Percentiles rank a stretch among this genome's conserved stretches.
These are phyloP conservation scores for Wallacemonas sp. DNA, from an alignment of 208 protist species.

Conservation along the genomic window DNA sequence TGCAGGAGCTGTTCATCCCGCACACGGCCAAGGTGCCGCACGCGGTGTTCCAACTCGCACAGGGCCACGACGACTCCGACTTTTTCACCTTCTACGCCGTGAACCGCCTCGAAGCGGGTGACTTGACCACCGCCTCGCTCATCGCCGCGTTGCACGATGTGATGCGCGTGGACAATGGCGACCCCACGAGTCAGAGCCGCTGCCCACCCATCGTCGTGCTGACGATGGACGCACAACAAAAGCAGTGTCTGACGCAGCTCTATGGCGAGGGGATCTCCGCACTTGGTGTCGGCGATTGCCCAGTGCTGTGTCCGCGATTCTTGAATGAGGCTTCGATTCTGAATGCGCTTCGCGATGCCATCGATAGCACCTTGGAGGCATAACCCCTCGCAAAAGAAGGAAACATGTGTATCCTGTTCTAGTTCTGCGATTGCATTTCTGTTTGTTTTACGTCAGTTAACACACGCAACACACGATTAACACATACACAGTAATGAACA, in stretches of 20 bases:
- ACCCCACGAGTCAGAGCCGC: slow-evolving; percentile 15
- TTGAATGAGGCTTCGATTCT: slow-evolving; percentile 15
- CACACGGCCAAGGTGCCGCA: slow-evolving; percentile 56
- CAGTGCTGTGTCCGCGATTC: slow-evolving; percentile 25
- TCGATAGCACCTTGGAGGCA: slow-evolving; percentile 10
- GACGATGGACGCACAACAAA: slow-evolving; percentile 66
- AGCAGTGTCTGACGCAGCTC: slow-evolving; percentile 44
- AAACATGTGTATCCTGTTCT: slow-evolving; percentile 9
- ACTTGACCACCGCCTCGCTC: slow-evolving; percentile 47
- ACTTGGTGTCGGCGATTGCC: neutral
- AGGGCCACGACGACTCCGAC: slow-evolving; percentile 56
- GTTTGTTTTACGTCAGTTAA: slow-evolving; percentile 4
- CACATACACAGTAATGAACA: too few relatives aligned
- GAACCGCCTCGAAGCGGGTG: slow-evolving; percentile 66
- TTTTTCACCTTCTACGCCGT: slow-evolving; percentile 69
- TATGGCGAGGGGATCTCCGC: slow-evolving; percentile 27
- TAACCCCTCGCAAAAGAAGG: slow-evolving; percentile 23
- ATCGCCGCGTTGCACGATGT: slow-evolving; percentile 43
- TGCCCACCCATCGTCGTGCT: slow-evolving; percentile 66
- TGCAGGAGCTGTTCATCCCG: slow-evolving; percentile 79
- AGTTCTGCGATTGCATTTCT: neutral
- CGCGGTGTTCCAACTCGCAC: slow-evolving; percentile 66
- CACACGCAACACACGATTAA: neutral
- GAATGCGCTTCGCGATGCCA: slow-evolving; percentile 25
- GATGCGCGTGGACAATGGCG: neutral